Evolutionary conservation across 306 rosid genomes (phyloP).

Genomic region (Lathyrus sativus): DNA sequence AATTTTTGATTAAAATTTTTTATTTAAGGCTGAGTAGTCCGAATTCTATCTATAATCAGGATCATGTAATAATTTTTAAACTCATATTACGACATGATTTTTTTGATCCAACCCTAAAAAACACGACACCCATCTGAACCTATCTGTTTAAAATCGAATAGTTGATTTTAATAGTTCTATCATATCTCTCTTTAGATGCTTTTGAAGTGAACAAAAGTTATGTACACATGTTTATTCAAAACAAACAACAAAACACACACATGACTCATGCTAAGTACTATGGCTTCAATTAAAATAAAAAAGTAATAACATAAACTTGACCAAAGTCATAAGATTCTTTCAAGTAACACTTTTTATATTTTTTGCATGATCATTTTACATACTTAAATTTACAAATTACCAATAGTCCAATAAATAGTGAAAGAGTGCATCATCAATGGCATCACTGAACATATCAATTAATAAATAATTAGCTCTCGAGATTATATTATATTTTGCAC

Average conservation of each 20-base stretch:
- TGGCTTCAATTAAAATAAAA: not conserved
- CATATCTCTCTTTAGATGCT: not conserved
- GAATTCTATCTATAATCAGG: too few species aligned
- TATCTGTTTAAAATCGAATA: too few species aligned
- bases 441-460: not conserved
- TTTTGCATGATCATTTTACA: not conserved
- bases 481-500: too few species aligned
- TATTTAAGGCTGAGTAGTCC: too few species aligned
- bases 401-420: not conserved
- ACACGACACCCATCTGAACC: too few species aligned
- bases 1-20: too few species aligned
- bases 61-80: too few species aligned
- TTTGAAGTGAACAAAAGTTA: not conserved
- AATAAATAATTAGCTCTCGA: not conserved
- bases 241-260: not conserved
- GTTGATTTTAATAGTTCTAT: too few species aligned
- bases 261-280: constrained; percentile 6
- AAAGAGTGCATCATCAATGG: constrained; percentile 11
- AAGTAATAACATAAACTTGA: constrained; percentile 13
- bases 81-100: too few species aligned
- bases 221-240: too few species aligned
- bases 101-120: too few species aligned
- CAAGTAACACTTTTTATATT: not conserved
- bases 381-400: not conserved
- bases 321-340: constrained; percentile 20